Percentiles rank a stretch among this genome's conserved stretches.
phyloP scores from a whole-genome alignment of 495 filamentous ascomycete species.

The Aspergillus campestris region DNA sequence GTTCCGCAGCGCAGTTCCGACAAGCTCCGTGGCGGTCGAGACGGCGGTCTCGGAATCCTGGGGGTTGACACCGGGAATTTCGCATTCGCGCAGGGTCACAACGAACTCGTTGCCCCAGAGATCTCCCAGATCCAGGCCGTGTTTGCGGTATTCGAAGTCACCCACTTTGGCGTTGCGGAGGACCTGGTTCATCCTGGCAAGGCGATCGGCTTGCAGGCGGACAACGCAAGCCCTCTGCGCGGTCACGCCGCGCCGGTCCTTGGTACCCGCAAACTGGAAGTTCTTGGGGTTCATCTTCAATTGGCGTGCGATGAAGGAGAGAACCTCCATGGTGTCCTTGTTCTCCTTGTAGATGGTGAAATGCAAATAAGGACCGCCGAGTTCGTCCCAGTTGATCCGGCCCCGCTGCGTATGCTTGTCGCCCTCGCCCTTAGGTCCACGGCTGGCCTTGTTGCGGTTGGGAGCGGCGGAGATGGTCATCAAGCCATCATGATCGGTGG shows the following conservation, averaged over 20 bases:
- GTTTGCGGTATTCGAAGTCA: conserved; percentile 61
- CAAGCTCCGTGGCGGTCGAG: conserved; percentile 40
- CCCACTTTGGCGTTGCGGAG: conserved; percentile 62
- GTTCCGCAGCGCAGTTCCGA: conserved; percentile 45
- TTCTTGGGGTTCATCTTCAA: conserved; percentile 57
- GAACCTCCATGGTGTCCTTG: conserved; percentile 92
- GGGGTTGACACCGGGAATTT: conserved; percentile 45
- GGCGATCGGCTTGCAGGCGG: conserved; percentile 51
- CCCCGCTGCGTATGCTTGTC: conserved; percentile 16
- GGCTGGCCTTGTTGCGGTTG: conserved; percentile 30
- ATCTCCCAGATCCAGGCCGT: conserved; percentile 72
- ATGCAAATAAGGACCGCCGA: conserved; percentile 75
- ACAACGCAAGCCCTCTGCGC: conserved; percentile 72
- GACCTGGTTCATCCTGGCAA: conserved; percentile 53
- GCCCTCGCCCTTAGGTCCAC: conserved; percentile 18
- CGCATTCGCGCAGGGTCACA: conserved; percentile 78
- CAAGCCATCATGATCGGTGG: conserved; percentile 46
- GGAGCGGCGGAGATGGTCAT: conserved; percentile 49
- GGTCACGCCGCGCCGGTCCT: conserved; percentile 84
- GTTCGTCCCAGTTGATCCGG: conserved; percentile 48
- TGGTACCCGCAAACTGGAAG: conserved; percentile 87
- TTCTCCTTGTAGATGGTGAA: conserved; percentile 97
- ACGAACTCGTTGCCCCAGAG: conserved; percentile 83
- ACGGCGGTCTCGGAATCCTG: conserved; percentile 27
- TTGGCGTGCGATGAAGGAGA: conserved; percentile 60